These are phyloP conservation scores for Pugionium cornutum DNA, from an alignment of 345 rosid species.

Conservation along the genomic window DNA sequence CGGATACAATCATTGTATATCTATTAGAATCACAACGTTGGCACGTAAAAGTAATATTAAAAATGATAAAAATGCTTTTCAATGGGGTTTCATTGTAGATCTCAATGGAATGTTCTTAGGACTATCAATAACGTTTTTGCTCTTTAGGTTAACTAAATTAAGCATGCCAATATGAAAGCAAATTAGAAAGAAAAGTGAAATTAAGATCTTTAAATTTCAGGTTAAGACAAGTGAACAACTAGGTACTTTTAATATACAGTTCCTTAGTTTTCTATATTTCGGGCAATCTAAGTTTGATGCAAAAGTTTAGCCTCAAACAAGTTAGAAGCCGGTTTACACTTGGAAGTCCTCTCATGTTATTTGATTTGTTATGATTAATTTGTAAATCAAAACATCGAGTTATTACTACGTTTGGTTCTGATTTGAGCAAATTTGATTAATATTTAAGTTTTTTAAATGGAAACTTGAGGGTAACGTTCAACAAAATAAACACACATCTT, in stretches of 20 bases:
- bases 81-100: no score
- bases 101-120: no score
- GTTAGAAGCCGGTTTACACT: neutral
- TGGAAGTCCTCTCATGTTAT: neutral
- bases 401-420: neutral
- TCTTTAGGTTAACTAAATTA: neutral
- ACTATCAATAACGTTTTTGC: neutral
- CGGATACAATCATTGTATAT: slow-evolving; percentile 16
- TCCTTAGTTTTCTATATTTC: neutral
- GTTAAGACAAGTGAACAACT: neutral
- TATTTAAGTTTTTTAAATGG: neutral
- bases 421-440: neutral
- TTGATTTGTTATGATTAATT: neutral
- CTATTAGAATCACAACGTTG: slow-evolving; percentile 14
- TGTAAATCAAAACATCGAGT: no score
- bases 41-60: neutral
- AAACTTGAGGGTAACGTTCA: slow-evolving; percentile 12
- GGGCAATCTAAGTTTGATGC: neutral
- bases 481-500: slow-evolving; percentile 10
- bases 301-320: neutral
- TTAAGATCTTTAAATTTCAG: neutral
- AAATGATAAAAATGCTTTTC: no score
- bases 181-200: neutral
- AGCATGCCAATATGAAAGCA: no score
- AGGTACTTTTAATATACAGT: no score